Percentiles rank a stretch among this genome's conserved stretches.
Evolutionary conservation across 192 early-diverging fungal species (phyloP).

Genomic region (Entomortierella beljakovae): DNA sequence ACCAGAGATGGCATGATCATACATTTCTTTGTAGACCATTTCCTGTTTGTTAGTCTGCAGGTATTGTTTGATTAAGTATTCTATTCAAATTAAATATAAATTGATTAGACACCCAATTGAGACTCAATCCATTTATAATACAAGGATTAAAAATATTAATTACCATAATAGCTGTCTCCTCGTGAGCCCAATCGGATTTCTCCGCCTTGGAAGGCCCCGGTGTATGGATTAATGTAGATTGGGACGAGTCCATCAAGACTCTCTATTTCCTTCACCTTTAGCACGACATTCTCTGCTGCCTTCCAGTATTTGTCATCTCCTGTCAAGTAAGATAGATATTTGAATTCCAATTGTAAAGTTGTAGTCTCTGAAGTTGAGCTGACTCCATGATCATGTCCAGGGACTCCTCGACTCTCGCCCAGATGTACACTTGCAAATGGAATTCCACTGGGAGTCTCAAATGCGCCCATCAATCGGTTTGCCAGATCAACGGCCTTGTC

Average conservation of each 20-base stretch:
- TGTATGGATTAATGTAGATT: slow-evolving; percentile 68
- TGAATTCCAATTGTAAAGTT: slow-evolving; percentile 81
- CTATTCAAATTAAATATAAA: slow-evolving; percentile 53
- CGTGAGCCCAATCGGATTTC: slow-evolving; percentile 72
- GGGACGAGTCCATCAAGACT: slow-evolving; percentile 79
- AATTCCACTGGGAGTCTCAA: slow-evolving; percentile 67
- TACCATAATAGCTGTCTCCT: slow-evolving; percentile 88
- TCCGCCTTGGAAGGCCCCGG: slow-evolving; percentile 57
- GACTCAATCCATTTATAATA: no score
- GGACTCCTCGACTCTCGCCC: slow-evolving; percentile 36
- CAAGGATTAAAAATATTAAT: slow-evolving; percentile 39
- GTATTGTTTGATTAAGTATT: slow-evolving; percentile 94
- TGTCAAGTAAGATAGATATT: slow-evolving; percentile 75
- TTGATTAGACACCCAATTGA: no score
- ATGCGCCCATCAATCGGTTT: slow-evolving; percentile 68
- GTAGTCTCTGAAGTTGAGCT: slow-evolving; percentile 71
- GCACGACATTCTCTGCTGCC: slow-evolving; percentile 72
- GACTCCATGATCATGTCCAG: slow-evolving; percentile 39
- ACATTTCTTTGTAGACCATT: slow-evolving; percentile 73
- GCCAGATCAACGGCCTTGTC: slow-evolving; percentile 73
- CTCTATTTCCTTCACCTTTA: slow-evolving; percentile 57
- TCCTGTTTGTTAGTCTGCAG: slow-evolving; percentile 76
- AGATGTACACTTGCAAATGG: slow-evolving; percentile 66
- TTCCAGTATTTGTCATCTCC: slow-evolving; percentile 74
- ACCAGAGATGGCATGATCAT: slow-evolving; percentile 70